Evolutionary conservation across 768 basidiomycete species (phyloP), one percentile per base, ranked within the genome.

Genomic region (Galerina marginata): DNA sequence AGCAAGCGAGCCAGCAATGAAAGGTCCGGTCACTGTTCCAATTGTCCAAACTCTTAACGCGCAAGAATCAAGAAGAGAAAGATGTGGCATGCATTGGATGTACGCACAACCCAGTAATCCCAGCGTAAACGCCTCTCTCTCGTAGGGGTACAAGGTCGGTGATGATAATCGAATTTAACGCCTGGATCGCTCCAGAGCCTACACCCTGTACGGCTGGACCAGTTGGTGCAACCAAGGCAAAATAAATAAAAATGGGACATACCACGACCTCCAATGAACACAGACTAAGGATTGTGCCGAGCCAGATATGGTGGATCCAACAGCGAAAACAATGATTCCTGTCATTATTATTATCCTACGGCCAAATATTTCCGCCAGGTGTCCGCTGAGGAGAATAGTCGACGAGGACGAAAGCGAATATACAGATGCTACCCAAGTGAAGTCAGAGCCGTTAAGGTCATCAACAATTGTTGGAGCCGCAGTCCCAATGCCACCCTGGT

Each of bases 71-170:
- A 20, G 16, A 46, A 20, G 20, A 46, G 45, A 46, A n/a, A 46
- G 20, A 20, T 33, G 29, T 4, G 29, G 7, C 5, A 3, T 33
- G 29, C 29, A 33, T 3, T 7, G 29, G 29, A 33, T 33, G 29
- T 33, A 11, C 74, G 56, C 39, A 75, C 76, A 79, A 56, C 23
- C 70, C 79, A 16, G 79, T 69, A 15, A 83, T 52, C 7, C 75
- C 78, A 2, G 67, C 62, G 60, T 74, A 80, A 0, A 60, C 38
- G 2, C 83, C 83, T 6, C 84, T 75, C 45, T 83, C 80, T 11
- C 68, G 45, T 7, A 86, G 71, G 3, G 81, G 74, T 11, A 84
- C 79, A 2, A 86, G 65, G 59, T 86, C 83, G 12, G 75, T 69
- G 4, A 82, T 53, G 43, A 85, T 71, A 42, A 84, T 82, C 6